These are phyloP conservation scores for Penicillium sp. DNA, from an alignment of 2,329 filamentous ascomycete genomes.

Conservation along the genomic window DNA sequence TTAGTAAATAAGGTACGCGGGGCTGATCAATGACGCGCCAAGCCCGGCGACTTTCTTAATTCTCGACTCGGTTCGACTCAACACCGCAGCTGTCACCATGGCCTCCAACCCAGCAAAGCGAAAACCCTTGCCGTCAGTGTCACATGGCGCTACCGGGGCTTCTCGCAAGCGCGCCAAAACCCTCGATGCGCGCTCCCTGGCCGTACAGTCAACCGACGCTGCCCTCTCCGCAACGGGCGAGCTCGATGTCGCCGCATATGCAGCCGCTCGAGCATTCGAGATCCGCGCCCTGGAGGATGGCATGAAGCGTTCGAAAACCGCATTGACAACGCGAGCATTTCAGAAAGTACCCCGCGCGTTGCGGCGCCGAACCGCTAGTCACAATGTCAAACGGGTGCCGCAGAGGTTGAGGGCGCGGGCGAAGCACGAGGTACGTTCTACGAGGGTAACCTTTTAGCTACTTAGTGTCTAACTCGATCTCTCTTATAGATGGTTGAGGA, in stretches of 20 bases:
- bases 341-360: constrained; percentile 83
- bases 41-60: constrained; percentile 21
- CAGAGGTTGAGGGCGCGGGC: constrained; percentile 68
- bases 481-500: constrained; percentile 69
- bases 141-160: constrained; percentile 24
- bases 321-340: constrained; percentile 68
- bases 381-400: constrained; percentile 88
- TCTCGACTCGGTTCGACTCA: constrained; percentile 5
- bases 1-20: constrained; percentile 4
- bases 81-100: constrained; percentile 26
- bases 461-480: neutral
- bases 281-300: constrained; percentile 78
- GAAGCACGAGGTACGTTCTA: constrained; percentile 51
- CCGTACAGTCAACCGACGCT: constrained; percentile 44
- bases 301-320: constrained; percentile 68
- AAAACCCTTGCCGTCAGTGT: constrained; percentile 24
- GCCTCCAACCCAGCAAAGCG: constrained; percentile 33
- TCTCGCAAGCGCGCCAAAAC: constrained; percentile 44
- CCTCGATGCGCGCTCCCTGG: constrained; percentile 42
- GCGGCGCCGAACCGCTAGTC: constrained; percentile 82
- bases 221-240: constrained; percentile 63
- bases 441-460: neutral
- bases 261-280: constrained; percentile 82
- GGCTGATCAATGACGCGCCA: constrained; percentile 25
- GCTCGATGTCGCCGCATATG: constrained; percentile 77